phyloP scores from a whole-genome alignment of 768 basidiomycete species.

The Fistulinella prunicolor region DNA sequence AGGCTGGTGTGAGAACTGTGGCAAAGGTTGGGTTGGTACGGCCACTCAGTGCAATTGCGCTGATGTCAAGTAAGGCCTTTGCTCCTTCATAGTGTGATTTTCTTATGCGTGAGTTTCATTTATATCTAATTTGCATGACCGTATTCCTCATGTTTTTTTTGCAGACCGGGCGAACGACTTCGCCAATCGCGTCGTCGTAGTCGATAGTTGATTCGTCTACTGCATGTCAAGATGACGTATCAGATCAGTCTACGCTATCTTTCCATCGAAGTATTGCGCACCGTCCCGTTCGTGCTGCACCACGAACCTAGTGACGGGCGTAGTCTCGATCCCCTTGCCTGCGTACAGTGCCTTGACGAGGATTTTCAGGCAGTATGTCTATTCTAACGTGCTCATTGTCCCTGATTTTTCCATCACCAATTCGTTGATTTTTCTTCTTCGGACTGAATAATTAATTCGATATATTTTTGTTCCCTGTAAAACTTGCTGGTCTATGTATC shows the following conservation, averaged over 20 bases:
- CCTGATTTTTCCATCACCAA: neutral
- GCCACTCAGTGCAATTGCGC: slow-evolving; percentile 56
- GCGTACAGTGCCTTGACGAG: slow-evolving; percentile 20
- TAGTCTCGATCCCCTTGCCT: slow-evolving; percentile 49
- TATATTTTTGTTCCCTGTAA: slow-evolving; percentile 1
- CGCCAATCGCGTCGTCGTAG: slow-evolving; percentile 41
- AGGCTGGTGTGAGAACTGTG: slow-evolving; percentile 72
- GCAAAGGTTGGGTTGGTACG: slow-evolving; percentile 62
- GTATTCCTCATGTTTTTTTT: slow-evolving; percentile 18
- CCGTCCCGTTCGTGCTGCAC: slow-evolving; percentile 56
- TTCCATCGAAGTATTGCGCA: slow-evolving; percentile 58
- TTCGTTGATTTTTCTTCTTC: neutral
- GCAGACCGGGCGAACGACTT: slow-evolving; percentile 33
- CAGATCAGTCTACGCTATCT: slow-evolving; percentile 33
- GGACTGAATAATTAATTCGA: slow-evolving; percentile 15
- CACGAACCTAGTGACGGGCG: slow-evolving; percentile 64
- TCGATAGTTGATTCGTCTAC: slow-evolving; percentile 38
- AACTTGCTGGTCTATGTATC: slow-evolving; percentile 10
- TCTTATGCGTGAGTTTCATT: slow-evolving; percentile 28
- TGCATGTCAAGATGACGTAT: slow-evolving; percentile 31
- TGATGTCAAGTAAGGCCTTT: slow-evolving; percentile 53
- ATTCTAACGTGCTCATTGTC: slow-evolving; percentile 11
- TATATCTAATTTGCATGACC: neutral
- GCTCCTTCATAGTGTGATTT: slow-evolving; percentile 6
- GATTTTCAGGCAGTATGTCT: slow-evolving; percentile 24